Conservation (phyloP, 768 basidiomycete species). For the Xerocomellus intermedius region DNA sequence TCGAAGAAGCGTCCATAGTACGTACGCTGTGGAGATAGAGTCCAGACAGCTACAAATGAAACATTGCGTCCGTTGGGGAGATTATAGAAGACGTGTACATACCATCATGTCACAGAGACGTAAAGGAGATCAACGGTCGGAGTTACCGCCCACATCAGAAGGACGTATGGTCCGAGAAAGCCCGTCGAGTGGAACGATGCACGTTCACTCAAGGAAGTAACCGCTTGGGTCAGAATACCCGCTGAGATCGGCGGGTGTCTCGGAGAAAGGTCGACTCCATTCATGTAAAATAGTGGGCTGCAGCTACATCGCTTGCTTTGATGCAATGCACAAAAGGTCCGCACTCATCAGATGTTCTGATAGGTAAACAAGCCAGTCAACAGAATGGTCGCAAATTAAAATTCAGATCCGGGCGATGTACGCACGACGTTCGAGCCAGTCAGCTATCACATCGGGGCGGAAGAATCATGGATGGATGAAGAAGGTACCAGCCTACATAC, state of each 20-base stretch:
- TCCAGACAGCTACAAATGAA: slow-evolving; percentile 8
- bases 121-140: slow-evolving; percentile 12
- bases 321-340: neutral
- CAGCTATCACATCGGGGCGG: slow-evolving; percentile 24
- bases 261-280: neutral
- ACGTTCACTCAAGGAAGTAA: slow-evolving; percentile 1
- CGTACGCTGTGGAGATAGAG: slow-evolving; percentile 22
- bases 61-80: slow-evolving; percentile 1
- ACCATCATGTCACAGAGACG: slow-evolving; percentile 11
- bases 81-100: slow-evolving; percentile 11
- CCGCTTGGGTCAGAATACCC: neutral
- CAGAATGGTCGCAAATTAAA: neutral
- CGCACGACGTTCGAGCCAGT: neutral
- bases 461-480: slow-evolving; percentile 5
- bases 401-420: neutral
- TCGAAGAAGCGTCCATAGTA: slow-evolving; percentile 10
- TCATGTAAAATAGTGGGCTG: slow-evolving; percentile 2
- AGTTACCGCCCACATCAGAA: slow-evolving; percentile 4
- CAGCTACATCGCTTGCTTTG: neutral
- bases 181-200: neutral
- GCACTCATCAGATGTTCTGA: neutral
- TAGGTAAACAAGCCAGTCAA: neutral
- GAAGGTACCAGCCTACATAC: slow-evolving; percentile 11
- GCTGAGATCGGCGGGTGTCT: slow-evolving; percentile 5
- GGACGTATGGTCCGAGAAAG: neutral